Conservation (phyloP, 306 rosid species). For the Luffa aegyptiaca region DNA sequence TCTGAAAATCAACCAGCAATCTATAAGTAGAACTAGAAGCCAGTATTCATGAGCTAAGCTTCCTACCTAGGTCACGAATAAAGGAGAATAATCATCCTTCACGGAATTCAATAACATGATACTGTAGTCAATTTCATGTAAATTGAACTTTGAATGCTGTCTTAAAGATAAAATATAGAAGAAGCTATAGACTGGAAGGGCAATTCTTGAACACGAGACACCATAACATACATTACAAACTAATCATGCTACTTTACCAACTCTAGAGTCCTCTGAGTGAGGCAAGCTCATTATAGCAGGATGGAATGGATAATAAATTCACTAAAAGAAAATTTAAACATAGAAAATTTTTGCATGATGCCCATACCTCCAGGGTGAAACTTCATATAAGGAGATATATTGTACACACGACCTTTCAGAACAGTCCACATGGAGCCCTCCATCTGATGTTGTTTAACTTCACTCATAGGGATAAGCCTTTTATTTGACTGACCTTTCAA, state of each 20-base stretch:
- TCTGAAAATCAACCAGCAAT: background rate
- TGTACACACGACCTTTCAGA: slow-evolving; percentile 84
- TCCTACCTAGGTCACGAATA: background rate
- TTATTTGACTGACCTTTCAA: slow-evolving; percentile 79
- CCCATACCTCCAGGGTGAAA: slow-evolving; percentile 93
- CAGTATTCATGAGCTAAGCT: background rate
- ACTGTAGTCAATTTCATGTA: background rate
- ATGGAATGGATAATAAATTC: background rate
- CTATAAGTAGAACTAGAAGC: background rate
- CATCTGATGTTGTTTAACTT: slow-evolving; percentile 63
- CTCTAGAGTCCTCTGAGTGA: background rate
- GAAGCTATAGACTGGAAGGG: background rate
- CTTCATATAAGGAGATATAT: slow-evolving; percentile 77
- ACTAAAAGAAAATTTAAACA: slow-evolving; percentile 5
- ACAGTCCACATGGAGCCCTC: slow-evolving; percentile 95
- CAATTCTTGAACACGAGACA: background rate
- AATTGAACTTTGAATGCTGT: too few species aligned
- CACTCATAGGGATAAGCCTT: slow-evolving; percentile 75
- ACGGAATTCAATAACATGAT: background rate
- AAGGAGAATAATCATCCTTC: background rate
- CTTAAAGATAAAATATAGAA: background rate
- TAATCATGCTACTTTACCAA: background rate
- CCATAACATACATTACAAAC: background rate
- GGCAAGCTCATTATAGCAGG: background rate
- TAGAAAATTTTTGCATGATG: slow-evolving; percentile 9